Conservation (phyloP, 2,329 filamentous ascomycete genomes). For the Anisogramma anomala region DNA sequence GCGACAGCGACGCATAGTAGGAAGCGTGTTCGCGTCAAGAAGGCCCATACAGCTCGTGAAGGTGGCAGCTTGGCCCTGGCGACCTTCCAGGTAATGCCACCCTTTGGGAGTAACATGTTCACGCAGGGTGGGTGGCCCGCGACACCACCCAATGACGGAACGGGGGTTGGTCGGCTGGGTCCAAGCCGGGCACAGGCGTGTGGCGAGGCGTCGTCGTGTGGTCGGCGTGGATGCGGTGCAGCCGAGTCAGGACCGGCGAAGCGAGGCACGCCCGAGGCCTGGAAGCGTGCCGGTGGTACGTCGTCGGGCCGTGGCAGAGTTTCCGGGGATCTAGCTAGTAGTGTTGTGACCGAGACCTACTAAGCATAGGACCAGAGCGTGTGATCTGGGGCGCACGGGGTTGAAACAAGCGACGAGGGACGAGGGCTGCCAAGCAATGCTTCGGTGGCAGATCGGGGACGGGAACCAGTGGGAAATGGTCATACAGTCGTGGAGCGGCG, state of each 20-base stretch:
- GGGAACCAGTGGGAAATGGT: not conserved
- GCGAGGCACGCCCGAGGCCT: not conserved
- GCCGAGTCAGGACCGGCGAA: not conserved
- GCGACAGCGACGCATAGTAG: conserved; percentile 60
- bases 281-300: conserved; percentile 1
- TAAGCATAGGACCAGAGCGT: not conserved
- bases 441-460: not conserved
- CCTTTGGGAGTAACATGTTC: conserved; percentile 81
- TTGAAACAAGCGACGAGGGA: not conserved
- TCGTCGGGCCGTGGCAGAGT: conserved; percentile 6
- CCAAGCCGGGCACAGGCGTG: conserved; percentile 9
- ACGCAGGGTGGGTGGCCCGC: conserved; percentile 28
- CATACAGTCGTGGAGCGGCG: not conserved
- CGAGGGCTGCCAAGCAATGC: not conserved
- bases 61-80: conserved; percentile 70
- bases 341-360: not conserved
- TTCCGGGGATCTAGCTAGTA: not conserved
- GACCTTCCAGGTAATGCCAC: conserved; percentile 85
- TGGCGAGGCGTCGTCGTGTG: conserved; percentile 2
- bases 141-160: conserved; percentile 26
- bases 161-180: conserved; percentile 8
- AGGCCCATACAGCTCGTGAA: conserved; percentile 56
- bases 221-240: not conserved
- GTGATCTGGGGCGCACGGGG: not conserved
- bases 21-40: conserved; percentile 67